Percentiles rank a stretch among this genome's conserved stretches.
phyloP scores from a whole-genome alignment of 75 land plant genomes.

The Picea glauca region DNA sequence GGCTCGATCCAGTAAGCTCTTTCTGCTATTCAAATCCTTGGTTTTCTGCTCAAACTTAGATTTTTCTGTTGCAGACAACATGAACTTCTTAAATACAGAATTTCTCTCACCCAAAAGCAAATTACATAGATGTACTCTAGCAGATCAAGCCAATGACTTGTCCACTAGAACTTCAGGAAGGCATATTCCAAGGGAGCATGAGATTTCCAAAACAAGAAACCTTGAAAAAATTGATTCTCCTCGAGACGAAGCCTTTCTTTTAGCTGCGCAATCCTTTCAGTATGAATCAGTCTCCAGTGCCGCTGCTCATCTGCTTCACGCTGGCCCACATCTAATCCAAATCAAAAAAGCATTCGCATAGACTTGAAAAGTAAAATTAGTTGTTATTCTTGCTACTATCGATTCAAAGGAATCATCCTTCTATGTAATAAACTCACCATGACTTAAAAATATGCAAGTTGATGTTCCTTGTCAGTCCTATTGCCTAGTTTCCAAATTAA shows the following conservation, averaged over 20 bases:
- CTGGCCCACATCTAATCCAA: conserved; percentile 20
- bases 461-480: too few species aligned
- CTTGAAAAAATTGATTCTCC: conserved; percentile 53
- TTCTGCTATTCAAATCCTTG: conserved; percentile 42
- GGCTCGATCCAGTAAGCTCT: conserved; percentile 54
- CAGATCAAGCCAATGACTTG: not conserved
- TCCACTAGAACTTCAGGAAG: not conserved
- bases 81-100: not conserved
- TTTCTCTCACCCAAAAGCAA: not conserved
- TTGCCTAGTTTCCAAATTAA: too few species aligned
- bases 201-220: conserved; percentile 28
- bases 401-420: too few species aligned
- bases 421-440: too few species aligned
- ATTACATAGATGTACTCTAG: not conserved
- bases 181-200: not conserved
- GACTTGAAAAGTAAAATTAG: too few species aligned
- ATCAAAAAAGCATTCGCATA: too few species aligned
- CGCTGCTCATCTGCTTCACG: conserved; percentile 66
- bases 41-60: conserved; percentile 39
- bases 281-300: conserved; percentile 58
- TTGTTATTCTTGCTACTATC: too few species aligned
- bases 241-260: conserved; percentile 49
- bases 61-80: conserved; percentile 41
- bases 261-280: conserved; percentile 50
- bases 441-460: too few species aligned